phyloP scores from a whole-genome alignment of 1,284 basidiomycete genomes.

The Irpex lacteus region DNA sequence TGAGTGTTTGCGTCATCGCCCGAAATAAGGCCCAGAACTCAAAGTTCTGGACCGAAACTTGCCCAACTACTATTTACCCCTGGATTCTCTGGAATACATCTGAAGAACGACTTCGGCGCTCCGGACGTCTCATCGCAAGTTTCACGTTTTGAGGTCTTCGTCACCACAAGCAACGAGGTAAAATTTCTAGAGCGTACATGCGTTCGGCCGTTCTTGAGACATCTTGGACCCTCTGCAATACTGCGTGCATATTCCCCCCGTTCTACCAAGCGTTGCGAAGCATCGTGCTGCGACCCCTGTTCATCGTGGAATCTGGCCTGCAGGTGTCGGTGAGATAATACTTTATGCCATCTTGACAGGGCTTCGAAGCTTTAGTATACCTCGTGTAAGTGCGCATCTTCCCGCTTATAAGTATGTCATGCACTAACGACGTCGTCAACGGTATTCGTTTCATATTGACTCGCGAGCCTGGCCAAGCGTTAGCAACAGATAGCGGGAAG shows the following conservation, averaged over 20 bases:
- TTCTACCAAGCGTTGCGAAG: no score
- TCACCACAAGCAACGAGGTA: background rate
- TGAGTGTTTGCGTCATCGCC: no score
- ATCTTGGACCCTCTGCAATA: background rate
- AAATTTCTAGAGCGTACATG: background rate
- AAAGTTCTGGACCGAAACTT: background rate
- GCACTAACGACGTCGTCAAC: background rate
- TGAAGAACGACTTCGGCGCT: background rate
- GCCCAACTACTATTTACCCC: background rate
- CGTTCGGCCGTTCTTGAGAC: background rate
- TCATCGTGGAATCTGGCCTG: background rate
- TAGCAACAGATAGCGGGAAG: background rate
- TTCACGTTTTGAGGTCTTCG: background rate
- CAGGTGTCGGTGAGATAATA: background rate
- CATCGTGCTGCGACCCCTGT: background rate
- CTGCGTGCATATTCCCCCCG: background rate
- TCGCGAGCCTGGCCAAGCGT: background rate
- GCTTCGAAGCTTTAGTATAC: background rate
- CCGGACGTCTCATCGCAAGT: background rate
- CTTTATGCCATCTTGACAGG: background rate
- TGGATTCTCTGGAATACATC: background rate
- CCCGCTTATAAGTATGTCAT: background rate
- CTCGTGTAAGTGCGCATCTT: background rate
- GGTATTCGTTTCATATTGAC: background rate
- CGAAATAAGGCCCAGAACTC: background rate